A percentile compares a stretch with the other conserved stretches of the same genome.
Evolutionary conservation across 106 monocot species (phyloP).

Genomic region (Apostasia shenzhenica): DNA sequence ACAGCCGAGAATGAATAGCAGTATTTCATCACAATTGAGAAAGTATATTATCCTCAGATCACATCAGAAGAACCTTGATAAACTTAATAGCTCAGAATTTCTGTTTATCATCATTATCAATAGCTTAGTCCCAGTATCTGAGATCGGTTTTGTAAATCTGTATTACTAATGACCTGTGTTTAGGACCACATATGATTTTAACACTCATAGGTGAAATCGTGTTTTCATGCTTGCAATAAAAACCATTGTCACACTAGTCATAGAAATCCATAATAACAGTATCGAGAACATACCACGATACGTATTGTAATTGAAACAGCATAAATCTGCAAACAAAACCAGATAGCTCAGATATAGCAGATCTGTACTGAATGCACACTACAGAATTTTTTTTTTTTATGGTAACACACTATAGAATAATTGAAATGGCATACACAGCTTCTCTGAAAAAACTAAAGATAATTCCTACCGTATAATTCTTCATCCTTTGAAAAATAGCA

Average conservation of each 20-base stretch:
- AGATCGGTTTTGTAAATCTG: not conserved
- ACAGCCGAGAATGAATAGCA: not conserved
- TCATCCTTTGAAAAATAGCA: conserved; percentile 21
- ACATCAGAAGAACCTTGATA: not conserved
- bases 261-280: not conserved
- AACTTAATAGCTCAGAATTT: not conserved
- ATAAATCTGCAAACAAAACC: conserved; percentile 72
- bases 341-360: not conserved
- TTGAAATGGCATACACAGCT: not conserved
- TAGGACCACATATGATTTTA: too few relatives aligned
- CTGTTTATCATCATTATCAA: too few relatives aligned
- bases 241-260: not conserved
- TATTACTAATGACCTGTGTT: not conserved
- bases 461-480: conserved; percentile 10
- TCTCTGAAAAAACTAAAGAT: not conserved
- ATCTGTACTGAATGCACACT: not conserved
- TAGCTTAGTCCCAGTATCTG: not conserved
- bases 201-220: not conserved
- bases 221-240: not conserved
- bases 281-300: conserved; percentile 64
- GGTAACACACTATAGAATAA: not conserved
- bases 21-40: not conserved
- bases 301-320: conserved; percentile 95
- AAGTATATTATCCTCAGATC: not conserved
- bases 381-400: not conserved